A percentile compares a stretch with the other conserved stretches of the same genome.
phyloP scores from a whole-genome alignment of 805 yeast genomes.

The Spathaspora hagerdaliae region DNA sequence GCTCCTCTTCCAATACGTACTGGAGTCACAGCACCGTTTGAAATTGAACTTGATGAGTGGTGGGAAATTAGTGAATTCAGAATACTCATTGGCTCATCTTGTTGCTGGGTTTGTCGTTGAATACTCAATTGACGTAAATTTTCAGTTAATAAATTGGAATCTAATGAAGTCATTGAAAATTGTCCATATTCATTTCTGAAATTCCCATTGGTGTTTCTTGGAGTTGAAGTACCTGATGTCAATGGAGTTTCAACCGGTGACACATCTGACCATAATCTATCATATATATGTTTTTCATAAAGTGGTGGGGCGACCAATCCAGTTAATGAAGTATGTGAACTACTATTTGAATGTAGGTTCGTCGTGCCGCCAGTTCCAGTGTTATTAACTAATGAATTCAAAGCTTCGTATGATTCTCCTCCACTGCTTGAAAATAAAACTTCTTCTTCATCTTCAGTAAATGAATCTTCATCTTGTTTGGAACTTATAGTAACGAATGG shows the following conservation, averaged over 20 bases:
- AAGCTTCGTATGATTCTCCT: slow-evolving; percentile 16
- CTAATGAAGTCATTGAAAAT: slow-evolving; percentile 36
- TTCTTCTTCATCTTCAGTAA: slow-evolving; percentile 21
- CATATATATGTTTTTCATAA: slow-evolving; percentile 78
- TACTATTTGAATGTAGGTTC: slow-evolving; percentile 16
- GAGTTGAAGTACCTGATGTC: slow-evolving; percentile 39
- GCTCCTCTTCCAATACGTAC: slow-evolving; percentile 20
- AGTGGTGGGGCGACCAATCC: slow-evolving; percentile 78
- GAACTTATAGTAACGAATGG: slow-evolving; percentile 74
- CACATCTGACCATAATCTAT: slow-evolving; percentile 69
- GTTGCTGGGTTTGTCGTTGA: slow-evolving; percentile 45
- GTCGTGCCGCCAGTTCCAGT: slow-evolving; percentile 2
- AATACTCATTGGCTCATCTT: slow-evolving; percentile 6
- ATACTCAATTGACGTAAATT: slow-evolving; percentile 49
- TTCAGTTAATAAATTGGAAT: slow-evolving; percentile 42
- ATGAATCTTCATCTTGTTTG: slow-evolving; percentile 9
- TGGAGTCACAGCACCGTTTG: neutral
- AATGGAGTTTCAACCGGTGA: slow-evolving; percentile 47
- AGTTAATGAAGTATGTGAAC: slow-evolving; percentile 27
- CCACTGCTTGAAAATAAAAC: slow-evolving; percentile 22
- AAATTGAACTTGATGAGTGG: too few relatives aligned
- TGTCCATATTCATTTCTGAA: slow-evolving; percentile 5
- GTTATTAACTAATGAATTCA: slow-evolving; percentile 14
- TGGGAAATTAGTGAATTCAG: neutral
- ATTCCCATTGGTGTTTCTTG: slow-evolving; percentile 14